phyloP scores from a whole-genome alignment of 1,284 basidiomycete genomes.

The Agroathelia rolfsii region DNA sequence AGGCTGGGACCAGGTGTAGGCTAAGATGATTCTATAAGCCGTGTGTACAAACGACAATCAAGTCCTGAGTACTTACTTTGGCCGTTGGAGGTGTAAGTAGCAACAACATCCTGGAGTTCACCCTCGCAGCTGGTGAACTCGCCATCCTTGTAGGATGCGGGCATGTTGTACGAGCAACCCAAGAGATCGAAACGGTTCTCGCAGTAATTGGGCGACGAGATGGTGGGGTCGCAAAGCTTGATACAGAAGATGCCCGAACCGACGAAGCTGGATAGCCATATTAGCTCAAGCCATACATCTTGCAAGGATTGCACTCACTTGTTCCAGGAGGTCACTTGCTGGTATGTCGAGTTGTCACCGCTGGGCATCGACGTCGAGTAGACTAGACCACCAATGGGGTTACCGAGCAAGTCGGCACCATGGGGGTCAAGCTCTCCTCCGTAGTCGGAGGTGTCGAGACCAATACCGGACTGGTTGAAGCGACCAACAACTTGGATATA shows the following conservation, averaged over 20 bases:
- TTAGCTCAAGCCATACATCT: constrained; percentile 1
- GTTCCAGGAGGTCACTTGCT: constrained; percentile 51
- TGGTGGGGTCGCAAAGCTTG: constrained; percentile 50
- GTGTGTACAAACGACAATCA: constrained; percentile 21
- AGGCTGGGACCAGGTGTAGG: constrained; percentile 53
- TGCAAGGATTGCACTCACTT: constrained; percentile 27
- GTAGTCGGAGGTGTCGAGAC: constrained; percentile 35
- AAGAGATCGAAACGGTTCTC: constrained; percentile 58
- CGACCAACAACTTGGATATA: constrained; percentile 58
- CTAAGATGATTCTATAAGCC: constrained; percentile 28
- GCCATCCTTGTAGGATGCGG: constrained; percentile 45
- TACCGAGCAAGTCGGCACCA: constrained; percentile 47
- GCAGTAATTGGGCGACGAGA: constrained; percentile 44
- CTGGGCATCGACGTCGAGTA: too few relatives aligned
- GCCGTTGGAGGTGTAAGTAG: constrained; percentile 40
- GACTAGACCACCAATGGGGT: constrained; percentile 52
- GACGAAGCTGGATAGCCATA: constrained; percentile 39
- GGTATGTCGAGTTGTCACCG: constrained; percentile 31
- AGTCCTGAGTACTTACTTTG: constrained; percentile 28
- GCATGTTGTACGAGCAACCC: constrained; percentile 61
- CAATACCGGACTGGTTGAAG: constrained; percentile 51
- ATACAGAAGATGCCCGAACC: constrained; percentile 45
- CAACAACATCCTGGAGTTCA: constrained; percentile 52
- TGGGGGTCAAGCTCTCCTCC: constrained; percentile 60
- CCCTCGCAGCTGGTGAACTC: constrained; percentile 53